Base-by-base conservation (phyloP, 169 alveolate genomes). In the Eimeria necatrix region DNA sequence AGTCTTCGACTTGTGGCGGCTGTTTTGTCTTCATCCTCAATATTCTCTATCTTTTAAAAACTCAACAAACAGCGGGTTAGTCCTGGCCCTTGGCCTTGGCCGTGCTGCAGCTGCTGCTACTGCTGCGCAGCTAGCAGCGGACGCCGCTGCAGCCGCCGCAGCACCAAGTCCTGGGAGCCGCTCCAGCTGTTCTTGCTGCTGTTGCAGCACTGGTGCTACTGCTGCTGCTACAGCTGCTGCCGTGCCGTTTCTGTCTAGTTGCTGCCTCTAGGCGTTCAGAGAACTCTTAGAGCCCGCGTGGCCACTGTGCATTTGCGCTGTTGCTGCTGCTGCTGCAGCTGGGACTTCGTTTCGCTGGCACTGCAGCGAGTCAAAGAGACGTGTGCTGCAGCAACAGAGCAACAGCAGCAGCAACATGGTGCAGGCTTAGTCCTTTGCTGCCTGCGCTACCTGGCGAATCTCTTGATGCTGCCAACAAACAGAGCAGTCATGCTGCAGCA, bases 1-100 rank as follows among this genome's bases (percentile, higher is more conserved):
- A n/a, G 94, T 89, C 53, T 49, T 89, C 71, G 94, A 89, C 48
- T n/a, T 70, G 49, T 89, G 94, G 94, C 86, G 94, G 12, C 52
- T 71, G 24, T 20, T 89, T 16, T 80, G 73, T 14, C 88, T 89
- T 20, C 94, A 89, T 53, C 94, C 94, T 0, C 88, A 51, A 78
- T 71, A 89, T n/a, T 80, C 74, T n/a, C 2, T 52, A n/a, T 86
- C 59, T n/a, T 68, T 24, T 49, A 71, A 71, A 22, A 89, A 89
- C 26, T 10, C 94, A 9, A 68, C 74, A 3, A 80, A 89, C 76
- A 59, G 49, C 18, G 94, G 86, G 94, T 89, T 32, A 32, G 41
- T 32, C 41, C 41, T 32, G 41, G 41, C 41, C 41, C 41, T 32
- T 32, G 41, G 41, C 2, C 41, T 32, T 32, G 41, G 41, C 41